A percentile compares a stretch with the other conserved stretches of the same genome.
Evolutionary conservation across 1,139 yeast species (phyloP).

Genomic region (Geotrichum bryndzae): DNA sequence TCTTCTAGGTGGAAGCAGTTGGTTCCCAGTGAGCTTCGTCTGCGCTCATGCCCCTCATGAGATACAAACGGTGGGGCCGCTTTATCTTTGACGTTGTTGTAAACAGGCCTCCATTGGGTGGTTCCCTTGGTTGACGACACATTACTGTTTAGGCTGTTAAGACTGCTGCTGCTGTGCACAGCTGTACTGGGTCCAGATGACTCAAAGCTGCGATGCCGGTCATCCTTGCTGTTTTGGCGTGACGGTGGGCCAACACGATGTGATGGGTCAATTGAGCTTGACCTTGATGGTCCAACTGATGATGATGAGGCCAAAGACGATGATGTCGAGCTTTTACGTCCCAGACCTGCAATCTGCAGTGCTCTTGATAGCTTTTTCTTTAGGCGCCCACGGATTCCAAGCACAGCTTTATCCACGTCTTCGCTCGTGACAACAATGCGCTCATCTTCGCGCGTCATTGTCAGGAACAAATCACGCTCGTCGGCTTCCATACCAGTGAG

Average conservation of each 20-base stretch:
- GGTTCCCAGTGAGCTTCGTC: neutral
- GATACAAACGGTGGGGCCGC: neutral
- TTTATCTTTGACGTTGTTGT: neutral
- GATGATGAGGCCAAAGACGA: slow-evolving; percentile 15
- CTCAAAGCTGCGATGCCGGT: neutral
- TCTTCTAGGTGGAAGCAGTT: neutral
- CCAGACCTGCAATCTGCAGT: slow-evolving; percentile 39
- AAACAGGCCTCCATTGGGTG: neutral
- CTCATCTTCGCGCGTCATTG: slow-evolving; percentile 31
- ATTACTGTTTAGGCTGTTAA: neutral
- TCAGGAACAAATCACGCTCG: slow-evolving; percentile 35
- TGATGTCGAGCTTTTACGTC: slow-evolving; percentile 21
- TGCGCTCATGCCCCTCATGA: neutral
- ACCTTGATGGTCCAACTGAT: slow-evolving; percentile 10
- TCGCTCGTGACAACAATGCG: slow-evolving; percentile 58
- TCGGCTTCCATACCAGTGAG: slow-evolving; percentile 51
- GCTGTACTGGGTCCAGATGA: neutral
- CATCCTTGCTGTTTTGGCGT: slow-evolving; percentile 1
- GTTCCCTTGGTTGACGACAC: neutral
- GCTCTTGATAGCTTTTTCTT: slow-evolving; percentile 53
- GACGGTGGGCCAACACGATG: neutral
- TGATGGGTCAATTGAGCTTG: slow-evolving; percentile 13
- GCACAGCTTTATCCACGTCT: slow-evolving; percentile 73
- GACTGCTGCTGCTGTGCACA: neutral
- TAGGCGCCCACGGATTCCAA: slow-evolving; percentile 63